A percentile compares a stretch with the other conserved stretches of the same genome.
Conservation (phyloP, 805 yeast species). For the Starmerella ratchasimensis region DNA sequence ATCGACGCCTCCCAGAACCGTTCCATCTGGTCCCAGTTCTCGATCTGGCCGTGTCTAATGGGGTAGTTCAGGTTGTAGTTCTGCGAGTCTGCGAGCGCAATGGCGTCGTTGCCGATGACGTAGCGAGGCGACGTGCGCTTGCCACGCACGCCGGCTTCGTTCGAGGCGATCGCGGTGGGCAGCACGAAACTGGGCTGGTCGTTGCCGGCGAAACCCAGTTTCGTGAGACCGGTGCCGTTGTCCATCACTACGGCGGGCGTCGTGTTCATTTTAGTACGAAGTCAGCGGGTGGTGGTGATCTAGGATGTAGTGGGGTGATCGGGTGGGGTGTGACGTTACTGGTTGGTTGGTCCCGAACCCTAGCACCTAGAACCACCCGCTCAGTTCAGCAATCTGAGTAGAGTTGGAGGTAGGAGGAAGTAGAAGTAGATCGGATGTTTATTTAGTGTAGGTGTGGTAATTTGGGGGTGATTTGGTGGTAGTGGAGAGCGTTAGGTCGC, state of each 20-base stretch:
- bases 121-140: conserved; percentile 48
- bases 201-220: conserved; percentile 95
- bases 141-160: conserved; percentile 24
- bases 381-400: too few species aligned
- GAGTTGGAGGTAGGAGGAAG: too few species aligned
- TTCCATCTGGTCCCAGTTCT: conserved; percentile 99
- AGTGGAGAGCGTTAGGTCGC: too few species aligned
- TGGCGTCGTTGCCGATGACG: conserved; percentile 90
- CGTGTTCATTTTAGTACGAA: conserved; percentile 22
- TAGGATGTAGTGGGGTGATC: too few species aligned
- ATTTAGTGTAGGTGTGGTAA: too few species aligned
- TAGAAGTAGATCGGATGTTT: too few species aligned
- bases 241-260: conserved; percentile 25
- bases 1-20: conserved; percentile 96
- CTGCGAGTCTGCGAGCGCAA: conserved; percentile 82
- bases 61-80: conserved; percentile 81
- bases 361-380: too few species aligned
- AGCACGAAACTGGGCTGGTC: conserved; percentile 95
- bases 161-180: conserved; percentile 90
- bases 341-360: too few species aligned
- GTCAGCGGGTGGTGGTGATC: too few species aligned
- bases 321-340: too few species aligned
- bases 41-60: conserved; percentile 94
- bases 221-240: conserved; percentile 97
- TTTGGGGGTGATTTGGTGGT: too few species aligned